These are phyloP conservation scores for Eucalyptus pauciflora DNA, from an alignment of 345 rosid genomes.

Conservation along the genomic window DNA sequence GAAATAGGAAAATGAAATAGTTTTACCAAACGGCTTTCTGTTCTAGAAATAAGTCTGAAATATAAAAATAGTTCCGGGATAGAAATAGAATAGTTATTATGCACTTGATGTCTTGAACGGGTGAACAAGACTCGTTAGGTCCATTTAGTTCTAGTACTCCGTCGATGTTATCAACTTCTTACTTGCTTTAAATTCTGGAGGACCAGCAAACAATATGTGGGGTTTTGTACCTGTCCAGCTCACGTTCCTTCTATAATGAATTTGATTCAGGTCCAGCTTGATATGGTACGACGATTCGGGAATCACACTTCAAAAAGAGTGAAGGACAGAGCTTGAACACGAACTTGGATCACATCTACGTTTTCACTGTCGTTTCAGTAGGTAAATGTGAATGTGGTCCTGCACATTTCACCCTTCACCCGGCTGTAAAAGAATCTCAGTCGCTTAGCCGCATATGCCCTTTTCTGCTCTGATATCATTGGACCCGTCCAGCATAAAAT, in stretches of 20 bases:
- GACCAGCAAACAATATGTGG: background rate
- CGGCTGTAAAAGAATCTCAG: background rate
- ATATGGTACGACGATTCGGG: background rate
- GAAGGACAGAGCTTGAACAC: background rate
- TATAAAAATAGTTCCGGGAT: too few species aligned
- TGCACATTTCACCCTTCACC: background rate
- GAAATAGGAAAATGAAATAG: accelerated
- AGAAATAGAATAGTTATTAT: too few species aligned
- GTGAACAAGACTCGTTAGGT: background rate
- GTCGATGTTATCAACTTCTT: background rate
- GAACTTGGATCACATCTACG: background rate
- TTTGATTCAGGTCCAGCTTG: background rate
- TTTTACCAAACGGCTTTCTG: accelerated
- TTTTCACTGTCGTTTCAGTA: background rate
- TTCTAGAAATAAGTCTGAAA: accelerated
- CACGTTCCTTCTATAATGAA: background rate
- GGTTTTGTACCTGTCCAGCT: background rate
- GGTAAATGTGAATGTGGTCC: background rate
- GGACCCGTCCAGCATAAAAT: background rate
- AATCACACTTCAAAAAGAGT: background rate
- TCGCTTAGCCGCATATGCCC: background rate
- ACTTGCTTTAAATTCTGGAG: background rate
- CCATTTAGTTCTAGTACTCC: background rate
- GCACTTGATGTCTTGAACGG: background rate
- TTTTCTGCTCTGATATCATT: background rate